Evolutionary conservation across 2,329 filamentous ascomycete genomes (phyloP).

Genomic region (Teratosphaeriaceae sp.): DNA sequence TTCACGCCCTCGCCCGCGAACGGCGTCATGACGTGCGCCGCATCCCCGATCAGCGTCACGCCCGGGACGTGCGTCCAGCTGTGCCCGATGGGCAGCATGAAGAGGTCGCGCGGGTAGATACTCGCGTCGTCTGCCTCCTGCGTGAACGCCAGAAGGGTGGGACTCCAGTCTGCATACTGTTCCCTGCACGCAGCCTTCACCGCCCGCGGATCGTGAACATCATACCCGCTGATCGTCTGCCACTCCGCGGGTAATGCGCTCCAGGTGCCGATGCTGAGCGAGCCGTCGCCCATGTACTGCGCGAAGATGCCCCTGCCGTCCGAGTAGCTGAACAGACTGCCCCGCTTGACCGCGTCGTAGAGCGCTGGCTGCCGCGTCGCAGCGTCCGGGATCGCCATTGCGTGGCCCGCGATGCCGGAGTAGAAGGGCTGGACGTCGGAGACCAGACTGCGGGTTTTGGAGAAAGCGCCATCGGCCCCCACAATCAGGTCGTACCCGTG

Average conservation of each 20-base stretch:
- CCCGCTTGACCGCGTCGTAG: slow-evolving; percentile 30
- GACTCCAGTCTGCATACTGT: slow-evolving; percentile 27
- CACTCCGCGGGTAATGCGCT: slow-evolving; percentile 21
- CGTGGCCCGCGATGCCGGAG: slow-evolving; percentile 30
- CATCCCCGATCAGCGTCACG: slow-evolving; percentile 36
- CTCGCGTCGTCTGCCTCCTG: slow-evolving; percentile 18
- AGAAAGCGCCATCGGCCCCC: slow-evolving; percentile 41
- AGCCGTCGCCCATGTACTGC: slow-evolving; percentile 22
- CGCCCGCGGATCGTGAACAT: slow-evolving; percentile 23
- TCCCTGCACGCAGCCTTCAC: slow-evolving; percentile 18
- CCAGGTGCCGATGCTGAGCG: slow-evolving; percentile 25
- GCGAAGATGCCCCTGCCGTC: slow-evolving; percentile 25
- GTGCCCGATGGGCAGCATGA: slow-evolving; percentile 35
- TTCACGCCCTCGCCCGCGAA: slow-evolving; percentile 33
- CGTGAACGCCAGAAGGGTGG: slow-evolving; percentile 22
- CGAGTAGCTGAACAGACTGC: slow-evolving; percentile 20
- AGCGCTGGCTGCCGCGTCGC: slow-evolving; percentile 22
- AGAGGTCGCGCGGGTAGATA: slow-evolving; percentile 26
- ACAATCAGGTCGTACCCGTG: slow-evolving; percentile 36
- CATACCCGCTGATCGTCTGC: slow-evolving; percentile 34
- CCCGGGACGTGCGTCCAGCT: slow-evolving; percentile 31
- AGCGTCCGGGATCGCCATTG: slow-evolving; percentile 26
- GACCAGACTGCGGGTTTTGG: slow-evolving; percentile 31
- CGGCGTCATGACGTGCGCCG: slow-evolving; percentile 34
- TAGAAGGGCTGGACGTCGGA: slow-evolving; percentile 29